Evolutionary conservation across 257 asterid species (phyloP).

Genomic region (Ligustrum vulgare): DNA sequence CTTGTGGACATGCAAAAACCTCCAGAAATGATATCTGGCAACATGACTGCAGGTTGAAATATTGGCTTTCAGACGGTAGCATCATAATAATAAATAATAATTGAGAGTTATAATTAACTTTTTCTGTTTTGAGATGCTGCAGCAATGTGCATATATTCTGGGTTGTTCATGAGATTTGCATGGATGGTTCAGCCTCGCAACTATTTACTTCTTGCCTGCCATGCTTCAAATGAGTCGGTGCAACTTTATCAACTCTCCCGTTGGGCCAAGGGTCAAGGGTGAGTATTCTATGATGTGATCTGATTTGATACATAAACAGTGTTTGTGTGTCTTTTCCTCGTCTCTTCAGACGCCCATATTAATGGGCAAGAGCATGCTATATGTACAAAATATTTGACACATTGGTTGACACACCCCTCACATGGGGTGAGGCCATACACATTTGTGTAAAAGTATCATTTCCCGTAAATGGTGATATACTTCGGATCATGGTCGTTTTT

Average conservation of each 20-base stretch:
- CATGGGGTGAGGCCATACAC: too few species aligned
- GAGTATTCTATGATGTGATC: constrained; percentile 25
- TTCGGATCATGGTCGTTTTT: background rate
- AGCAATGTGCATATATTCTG: constrained; percentile 97
- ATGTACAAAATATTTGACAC: too few species aligned
- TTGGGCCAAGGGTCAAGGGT: constrained; percentile 96
- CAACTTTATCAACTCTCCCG: constrained; percentile 90
- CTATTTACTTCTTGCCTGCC: constrained; percentile 85
- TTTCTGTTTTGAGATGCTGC: constrained; percentile 22
- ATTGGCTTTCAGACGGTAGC: background rate
- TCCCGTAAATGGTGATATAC: background rate
- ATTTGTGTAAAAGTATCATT: too few species aligned
- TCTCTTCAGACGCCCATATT: background rate
- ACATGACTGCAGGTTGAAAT: constrained; percentile 81
- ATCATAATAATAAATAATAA: background rate
- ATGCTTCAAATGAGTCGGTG: constrained; percentile 88
- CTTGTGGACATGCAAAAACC: constrained; percentile 91
- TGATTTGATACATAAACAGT: background rate
- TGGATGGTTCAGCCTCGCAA: constrained; percentile 99
- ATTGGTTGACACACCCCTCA: too few species aligned
- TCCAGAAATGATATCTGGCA: constrained; percentile 92
- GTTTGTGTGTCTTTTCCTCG: background rate
- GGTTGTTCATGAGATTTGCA: constrained; percentile 92
- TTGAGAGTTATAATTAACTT: constrained; percentile 8
- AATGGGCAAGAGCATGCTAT: background rate